A percentile compares a stretch with the other conserved stretches of the same genome.
Conservation (phyloP, 2,329 filamentous ascomycete species). For the Neofusicoccum laricinum region DNA sequence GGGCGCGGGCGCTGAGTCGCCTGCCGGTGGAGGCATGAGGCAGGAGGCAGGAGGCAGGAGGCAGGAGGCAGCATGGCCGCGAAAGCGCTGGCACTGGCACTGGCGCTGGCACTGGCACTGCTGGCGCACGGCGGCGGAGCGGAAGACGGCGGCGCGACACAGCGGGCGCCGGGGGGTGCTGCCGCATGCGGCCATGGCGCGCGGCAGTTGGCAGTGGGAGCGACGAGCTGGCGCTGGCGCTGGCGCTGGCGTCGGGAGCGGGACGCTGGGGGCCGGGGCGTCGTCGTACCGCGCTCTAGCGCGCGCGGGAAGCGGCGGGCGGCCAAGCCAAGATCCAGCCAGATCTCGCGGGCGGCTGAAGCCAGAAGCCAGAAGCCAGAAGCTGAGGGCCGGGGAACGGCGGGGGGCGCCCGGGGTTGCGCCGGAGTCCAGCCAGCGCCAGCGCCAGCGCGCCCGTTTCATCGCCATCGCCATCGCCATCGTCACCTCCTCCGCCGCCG, state of each 20-base stretch:
- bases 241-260: neutral
- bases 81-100: neutral
- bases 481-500: neutral
- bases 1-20: neutral
- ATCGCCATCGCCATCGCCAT: conserved; percentile 3
- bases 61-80: neutral
- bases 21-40: too few species aligned
- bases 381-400: too few species aligned
- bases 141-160: neutral
- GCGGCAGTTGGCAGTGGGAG: neutral
- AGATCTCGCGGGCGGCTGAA: too few species aligned
- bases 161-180: neutral
- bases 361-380: too few species aligned
- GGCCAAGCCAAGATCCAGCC: too few species aligned
- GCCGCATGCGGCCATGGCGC: neutral
- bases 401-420: too few species aligned
- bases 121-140: neutral
- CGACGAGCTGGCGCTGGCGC: too few species aligned
- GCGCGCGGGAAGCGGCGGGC: too few species aligned
- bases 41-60: too few species aligned
- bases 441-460: neutral
- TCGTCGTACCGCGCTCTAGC: too few species aligned
- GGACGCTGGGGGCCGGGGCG: neutral
- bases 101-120: too few species aligned
- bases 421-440: too few species aligned